Evolutionary conservation across 192 early-diverging fungal species (phyloP), one percentile per base, ranked within the genome.

Genomic region (Linnemannia elongata): DNA sequence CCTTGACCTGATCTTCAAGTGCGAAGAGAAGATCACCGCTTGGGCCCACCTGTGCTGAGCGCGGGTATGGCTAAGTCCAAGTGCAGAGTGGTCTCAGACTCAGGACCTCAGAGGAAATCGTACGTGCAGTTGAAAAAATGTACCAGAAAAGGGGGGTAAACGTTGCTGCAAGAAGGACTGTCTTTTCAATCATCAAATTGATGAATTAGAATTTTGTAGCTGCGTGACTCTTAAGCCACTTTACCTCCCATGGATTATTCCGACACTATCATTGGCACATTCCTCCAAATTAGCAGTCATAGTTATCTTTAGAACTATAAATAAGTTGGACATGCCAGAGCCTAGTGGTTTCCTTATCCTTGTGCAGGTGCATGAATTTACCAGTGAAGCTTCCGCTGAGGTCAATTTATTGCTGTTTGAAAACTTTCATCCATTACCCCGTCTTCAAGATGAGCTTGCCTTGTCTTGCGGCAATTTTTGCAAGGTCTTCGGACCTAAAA

Each of bases 341-440:
- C 60, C 60, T 66, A 33, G 60, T 45, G 27, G 30, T 27, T 83
- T 73, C 82, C 77, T 35, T 54, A 84, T 84, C 77, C 82, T 84
- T 84, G 82, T 84, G 82, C 82, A 84, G 82, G 82, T 78, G 82
- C 82, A 84, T 75, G 82, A 84, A 84, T 79, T 84, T 78, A 84
- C 82, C 82, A 84, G 82, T 84, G 82, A 84, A 84, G 82, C 82
- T 75, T 77, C 82, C 72, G 82, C 82, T 84, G 82, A 84, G 82
- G 82, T 84, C 55, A 74, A 79, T 84, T 84, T 84, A 84, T 84
- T 84, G 82, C 82, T 84, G 76, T 79, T 84, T 84, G 82, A 84
- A 84, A 84, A 84, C 82, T 84, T 77, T 74, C 71, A 77, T 84
- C 82, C 82, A 84, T 15, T 84, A 84, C 73, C 82, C 76, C 76